Evolutionary conservation across 2,329 filamentous ascomycete genomes (phyloP).

Genomic region (Emergomyces africanus): DNA sequence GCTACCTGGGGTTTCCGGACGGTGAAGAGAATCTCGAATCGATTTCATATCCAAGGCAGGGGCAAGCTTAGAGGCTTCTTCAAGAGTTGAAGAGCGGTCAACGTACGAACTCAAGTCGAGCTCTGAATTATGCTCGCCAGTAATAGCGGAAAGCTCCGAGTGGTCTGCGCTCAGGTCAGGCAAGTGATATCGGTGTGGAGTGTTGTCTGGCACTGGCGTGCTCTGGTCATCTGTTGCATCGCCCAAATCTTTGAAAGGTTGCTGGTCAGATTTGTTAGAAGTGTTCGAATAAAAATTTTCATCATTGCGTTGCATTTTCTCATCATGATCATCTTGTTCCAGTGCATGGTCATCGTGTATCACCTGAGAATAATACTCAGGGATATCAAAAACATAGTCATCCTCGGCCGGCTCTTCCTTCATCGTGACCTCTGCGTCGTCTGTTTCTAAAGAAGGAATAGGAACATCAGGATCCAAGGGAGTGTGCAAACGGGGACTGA

Average conservation of each 20-base stretch:
- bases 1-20: slow-evolving; percentile 39
- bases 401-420: slow-evolving; percentile 51
- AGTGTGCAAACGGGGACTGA: slow-evolving; percentile 24
- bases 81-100: slow-evolving; percentile 27
- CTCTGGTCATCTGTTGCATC: slow-evolving; percentile 17
- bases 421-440: slow-evolving; percentile 52
- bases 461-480: slow-evolving; percentile 76
- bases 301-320: slow-evolving; percentile 47
- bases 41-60: slow-evolving; percentile 21
- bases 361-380: slow-evolving; percentile 49
- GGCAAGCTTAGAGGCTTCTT: slow-evolving; percentile 12
- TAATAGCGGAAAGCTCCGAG: slow-evolving; percentile 33
- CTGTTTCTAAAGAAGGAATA: slow-evolving; percentile 73
- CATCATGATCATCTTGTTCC: slow-evolving; percentile 37
- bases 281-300: slow-evolving; percentile 13
- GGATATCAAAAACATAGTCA: slow-evolving; percentile 52
- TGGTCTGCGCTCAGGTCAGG: slow-evolving; percentile 17
- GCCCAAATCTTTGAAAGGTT: slow-evolving; percentile 19
- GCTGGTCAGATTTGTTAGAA: slow-evolving; percentile 8
- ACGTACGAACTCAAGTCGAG: slow-evolving; percentile 45
- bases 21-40: slow-evolving; percentile 26
- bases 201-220: slow-evolving; percentile 20
- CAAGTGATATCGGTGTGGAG: slow-evolving; percentile 21
- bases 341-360: slow-evolving; percentile 26
- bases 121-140: slow-evolving; percentile 26